Evolutionary conservation across 257 asterid genomes (phyloP), one percentile per base, ranked within the genome.

Genomic region (Salvia miltiorrhiza): DNA sequence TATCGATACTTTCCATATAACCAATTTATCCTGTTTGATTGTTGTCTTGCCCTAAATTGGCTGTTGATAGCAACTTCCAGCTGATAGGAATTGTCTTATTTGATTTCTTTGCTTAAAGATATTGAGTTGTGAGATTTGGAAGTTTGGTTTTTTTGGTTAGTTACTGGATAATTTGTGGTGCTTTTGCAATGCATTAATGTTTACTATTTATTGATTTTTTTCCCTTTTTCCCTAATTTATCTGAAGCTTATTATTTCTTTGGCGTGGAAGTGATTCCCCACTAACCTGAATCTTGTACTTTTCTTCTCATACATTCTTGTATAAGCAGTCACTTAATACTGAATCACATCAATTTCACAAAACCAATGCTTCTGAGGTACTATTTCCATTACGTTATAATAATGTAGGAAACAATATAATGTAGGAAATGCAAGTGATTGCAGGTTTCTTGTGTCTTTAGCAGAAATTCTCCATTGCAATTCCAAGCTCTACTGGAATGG

Each of bases 401-500:
- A 30, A 30, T 6, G 24, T 39, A 30, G 11, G 41, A 8, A 32
- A 19, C 16, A 17, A 59, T 28, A 33, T 19, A 0, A 59, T 19
- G 13, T 47, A 16, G 30, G 48, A 35, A 59, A 17, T 17, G 47
- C 1, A 2, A 59, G 48, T 59, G 47, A 20, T 32, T 30, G 5
- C 63, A 32, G 35, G 20, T n/a, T 12, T 2, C 45, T 12, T 58
- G 45, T 58, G 9, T 14, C 20, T 55, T 14, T 55, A 16, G 30
- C 97, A 87, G 86, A 89, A 87, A 84, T 80, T 91, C 79, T 80
- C 90, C 76, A 71, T 91, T 57, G 65, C 89, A 37, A 47, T 85
- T 56, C 96, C 97, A 50, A 89, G 89, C 76, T 74, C 93, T 43
- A 82, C 82, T n/a, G 97, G 95, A 67, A 73, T 80, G 97, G 97